Percentiles rank a stretch among this genome's conserved stretches.
Evolutionary conservation across 1,284 basidiomycete species (phyloP).

Genomic region (Takashimella koratensis): DNA sequence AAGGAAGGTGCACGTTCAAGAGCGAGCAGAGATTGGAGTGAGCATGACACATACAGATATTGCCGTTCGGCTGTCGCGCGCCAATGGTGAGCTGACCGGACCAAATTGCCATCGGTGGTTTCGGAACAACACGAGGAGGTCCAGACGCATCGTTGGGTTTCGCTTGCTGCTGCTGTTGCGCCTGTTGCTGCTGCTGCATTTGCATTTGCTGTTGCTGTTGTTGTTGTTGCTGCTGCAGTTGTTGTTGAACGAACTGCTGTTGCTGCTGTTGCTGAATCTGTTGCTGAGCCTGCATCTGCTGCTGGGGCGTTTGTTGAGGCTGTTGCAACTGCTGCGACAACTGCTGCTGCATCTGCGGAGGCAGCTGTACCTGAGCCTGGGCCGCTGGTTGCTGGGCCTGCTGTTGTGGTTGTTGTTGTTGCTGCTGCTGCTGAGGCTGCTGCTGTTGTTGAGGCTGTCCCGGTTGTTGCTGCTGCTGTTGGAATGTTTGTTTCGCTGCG

Average conservation of each 20-base stretch:
- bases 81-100: background rate
- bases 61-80: background rate
- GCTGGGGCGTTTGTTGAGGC: conserved; percentile 4
- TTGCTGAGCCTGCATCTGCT: background rate
- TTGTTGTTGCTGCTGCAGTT: conserved; percentile 5
- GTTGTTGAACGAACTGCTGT: conserved; percentile 5
- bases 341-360: conserved; percentile 8
- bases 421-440: conserved; percentile 2
- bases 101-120: background rate
- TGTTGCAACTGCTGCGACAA: conserved; percentile 1
- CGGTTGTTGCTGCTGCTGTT: conserved; percentile 1
- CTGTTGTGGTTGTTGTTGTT: background rate
- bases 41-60: background rate
- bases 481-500: background rate
- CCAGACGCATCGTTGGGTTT: background rate
- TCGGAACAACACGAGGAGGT: no score
- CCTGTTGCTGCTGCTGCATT: background rate
- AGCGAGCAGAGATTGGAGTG: background rate
- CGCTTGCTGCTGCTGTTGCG: background rate
- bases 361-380: background rate
- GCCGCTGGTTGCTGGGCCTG: conserved; percentile 3
- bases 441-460: conserved; percentile 6
- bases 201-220: background rate
- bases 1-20: no score
- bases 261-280: conserved; percentile 1